Evolutionary conservation across 768 basidiomycete species (phyloP), one percentile per base, ranked within the genome.

Genomic region (Boletus barrowsii): DNA sequence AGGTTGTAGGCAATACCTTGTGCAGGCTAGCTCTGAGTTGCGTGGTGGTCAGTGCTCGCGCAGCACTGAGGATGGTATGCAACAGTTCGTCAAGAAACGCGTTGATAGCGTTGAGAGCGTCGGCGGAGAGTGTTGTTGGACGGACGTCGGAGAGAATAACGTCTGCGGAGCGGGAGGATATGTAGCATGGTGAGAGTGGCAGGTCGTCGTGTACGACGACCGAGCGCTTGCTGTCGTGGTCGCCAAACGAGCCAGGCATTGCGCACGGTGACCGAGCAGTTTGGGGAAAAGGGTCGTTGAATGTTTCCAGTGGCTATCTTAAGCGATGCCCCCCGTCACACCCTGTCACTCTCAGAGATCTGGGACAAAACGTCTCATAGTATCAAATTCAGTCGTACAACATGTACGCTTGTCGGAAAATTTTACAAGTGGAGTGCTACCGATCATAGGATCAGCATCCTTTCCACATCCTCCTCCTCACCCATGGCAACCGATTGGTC

Each of bases 111-210:
- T 75, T 76, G 45, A 97, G 83, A n/a, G 90, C 87, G 49, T 93
- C 84, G 18, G 78, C 66, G 59, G 86, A 84, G 72, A 96, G 82
- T 68, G 84, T 88, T 60, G 91, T 94, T n/a, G 92, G 91, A 18
- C 94, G 86, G 51, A 95, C 83, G 63, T 98, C 94, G 55, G 90
- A 93, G 49, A 98, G 84, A 65, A 97, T 88, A 57, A 92, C 84
- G 72, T 96, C 92, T 42, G 93, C 92, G 33, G 91, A 93, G 59
- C 84, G 83, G 14, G 84, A 72, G 26, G 89, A 92, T 57, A 97
- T 83, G 73, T 92, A 98, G 49, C 75, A 78, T 3, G 90, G 88
- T 50, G 83, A 82, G 80, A 24, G 36, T 39, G 54, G 40, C 11
- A 43, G 24, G 45, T 56, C 49, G 49, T 56, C 47, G 54, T 47